These are phyloP conservation scores for Cicer arietinum DNA, from an alignment of 306 rosid genomes.

Conservation along the genomic window DNA sequence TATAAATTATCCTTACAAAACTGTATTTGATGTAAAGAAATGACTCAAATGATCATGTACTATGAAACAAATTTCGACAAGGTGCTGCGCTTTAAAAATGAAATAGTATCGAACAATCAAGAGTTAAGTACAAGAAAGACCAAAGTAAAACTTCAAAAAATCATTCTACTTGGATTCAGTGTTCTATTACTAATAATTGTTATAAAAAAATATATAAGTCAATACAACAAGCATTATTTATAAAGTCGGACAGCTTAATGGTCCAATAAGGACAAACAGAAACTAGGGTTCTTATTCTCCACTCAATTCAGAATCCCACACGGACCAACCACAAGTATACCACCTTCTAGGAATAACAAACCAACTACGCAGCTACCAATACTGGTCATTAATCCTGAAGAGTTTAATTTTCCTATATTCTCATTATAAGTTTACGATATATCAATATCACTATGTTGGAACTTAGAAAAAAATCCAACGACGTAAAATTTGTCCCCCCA, in stretches of 20 bases:
- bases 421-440: neutral
- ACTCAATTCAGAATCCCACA: neutral
- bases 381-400: neutral
- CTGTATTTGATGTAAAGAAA: too few relatives aligned
- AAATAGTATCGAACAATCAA: too few relatives aligned
- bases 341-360: neutral
- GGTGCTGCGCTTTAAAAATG: too few relatives aligned
- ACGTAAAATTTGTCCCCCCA: neutral
- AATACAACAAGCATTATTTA: neutral
- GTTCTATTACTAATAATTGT: neutral
- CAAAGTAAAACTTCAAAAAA: too few relatives aligned
- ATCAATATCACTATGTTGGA: neutral
- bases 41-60: too few relatives aligned
- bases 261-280: neutral
- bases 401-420: slow-evolving; percentile 12
- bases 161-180: neutral
- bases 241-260: neutral
- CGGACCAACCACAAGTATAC: neutral
- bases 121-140: too few relatives aligned
- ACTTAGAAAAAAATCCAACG: neutral
- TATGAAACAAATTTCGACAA: too few relatives aligned
- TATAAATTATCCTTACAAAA: too few relatives aligned
- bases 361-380: neutral
- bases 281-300: neutral
- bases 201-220: neutral